Base-by-base conservation (phyloP, 306 rosid species). In the Corylus avellana region DNA sequence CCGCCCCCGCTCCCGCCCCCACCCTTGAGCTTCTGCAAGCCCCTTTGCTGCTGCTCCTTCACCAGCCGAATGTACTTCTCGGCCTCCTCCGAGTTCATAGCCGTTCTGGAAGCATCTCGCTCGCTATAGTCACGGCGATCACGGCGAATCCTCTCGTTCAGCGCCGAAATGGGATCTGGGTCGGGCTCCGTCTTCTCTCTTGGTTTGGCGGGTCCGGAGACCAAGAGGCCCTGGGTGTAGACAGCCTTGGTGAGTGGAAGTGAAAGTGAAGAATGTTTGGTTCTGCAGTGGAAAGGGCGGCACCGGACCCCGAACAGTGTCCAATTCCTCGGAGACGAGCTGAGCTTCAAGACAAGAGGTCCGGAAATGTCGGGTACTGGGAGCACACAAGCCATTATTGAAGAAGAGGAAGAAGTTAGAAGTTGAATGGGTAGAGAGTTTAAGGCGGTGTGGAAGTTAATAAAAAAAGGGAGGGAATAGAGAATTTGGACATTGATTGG, bases 21-120 rank as follows among this genome's bases (percentile, higher is more conserved):
- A 8, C 94, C 94, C 77, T 89, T 91, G 85, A 94, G 77, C 85
- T 91, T 94, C 89, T 88, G 93, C 78, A 94, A 66, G 58, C 98
- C 98, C 73, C 92, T 88, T 84, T 90, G 95, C 83, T 94, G 98
- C 82, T 94, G 98, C 76, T 81, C 87, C 92, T 90, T 94, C 84
- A 94, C 97, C 90, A 91, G 44, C 70, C 79, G 75, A 48, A 94
- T 86, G 72, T 92, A 91, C 86, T 86, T 87, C 68, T 89, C 91
- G 16, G 97, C 98, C 72, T 92, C 98, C 72, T 87, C 88, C 42
- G 91, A 77, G 46, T 91, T 87, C 92, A 89, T 84, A 6, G 58
- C 83, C 27, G 86, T 84, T 50, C 85, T 80, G n/a, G 85, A 74
- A 29, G 81, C 81, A 57, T 88, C 89, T 46, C 91, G 82, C 77